Base-by-base conservation (phyloP, 257 asterid genomes). In the Craterostigma plantagineum region DNA sequence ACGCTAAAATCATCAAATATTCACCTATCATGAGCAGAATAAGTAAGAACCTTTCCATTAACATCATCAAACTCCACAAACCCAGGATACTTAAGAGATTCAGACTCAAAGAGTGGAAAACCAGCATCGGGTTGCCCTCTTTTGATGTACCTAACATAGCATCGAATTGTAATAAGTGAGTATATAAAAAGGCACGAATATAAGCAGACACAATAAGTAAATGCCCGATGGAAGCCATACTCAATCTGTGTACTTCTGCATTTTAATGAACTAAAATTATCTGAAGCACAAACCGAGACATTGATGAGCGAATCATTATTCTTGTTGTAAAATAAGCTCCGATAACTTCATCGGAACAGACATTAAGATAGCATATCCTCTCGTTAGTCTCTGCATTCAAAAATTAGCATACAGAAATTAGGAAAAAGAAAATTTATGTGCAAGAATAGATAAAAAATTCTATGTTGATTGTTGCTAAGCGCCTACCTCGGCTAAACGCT, bases 31-130 rank as follows among this genome's bases (percentile, higher is more conserved):
- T 90, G 94, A n/a, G 91, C 91, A 27, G 96, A 90, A 67, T 90
- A 84, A 27, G 96, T 83, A 42, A 90, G 92, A 49, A 90, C 99
- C 66, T 90, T 90, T 14, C 96, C 99, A 55, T 90, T 90, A 18
- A 90, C 99, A 42, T 90, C 99, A 59, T 90, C 99, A 52, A 90
- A 90, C 68, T 90, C 99, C 54, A 83, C 99, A 66, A 90, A 90
- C 23, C 99, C 96, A 10, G 99, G 99, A 96, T 96, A 90, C 69
- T 83, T 90, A 73, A 90, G 65, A 23, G 99, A 90, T 61, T 90
- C 99, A 0, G 93, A 72, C 68, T 90, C 99, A 50, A 90, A 90
- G 14, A 90, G 72, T 4, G 94, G 87, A 60, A 83, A 90, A 23
- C 96, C 96, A 18, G 92, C 96, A 77, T 90, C 92, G 42, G 94